Evolutionary conservation across 1,284 basidiomycete species (phyloP).

Genomic region (Leccinum fallax): DNA sequence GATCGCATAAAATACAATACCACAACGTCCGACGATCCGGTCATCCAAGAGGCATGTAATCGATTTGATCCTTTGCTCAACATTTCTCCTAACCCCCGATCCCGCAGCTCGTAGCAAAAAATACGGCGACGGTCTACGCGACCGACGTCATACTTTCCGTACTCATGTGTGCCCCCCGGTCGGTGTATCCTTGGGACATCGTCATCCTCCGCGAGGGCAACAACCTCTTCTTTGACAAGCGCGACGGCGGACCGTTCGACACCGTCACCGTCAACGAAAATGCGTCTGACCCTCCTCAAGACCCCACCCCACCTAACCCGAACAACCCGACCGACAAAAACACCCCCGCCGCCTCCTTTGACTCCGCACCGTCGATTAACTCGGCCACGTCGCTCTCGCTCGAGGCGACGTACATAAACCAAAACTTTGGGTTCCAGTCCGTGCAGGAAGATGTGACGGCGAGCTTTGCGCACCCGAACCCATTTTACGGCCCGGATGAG

Average conservation of each 20-base stretch:
- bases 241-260: constrained; percentile 96
- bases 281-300: constrained; percentile 92
- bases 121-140: constrained; percentile 85
- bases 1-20: constrained; percentile 98
- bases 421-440: constrained; percentile 98
- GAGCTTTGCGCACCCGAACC: constrained; percentile 86
- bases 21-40: constrained; percentile 95
- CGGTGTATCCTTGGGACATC: constrained; percentile 99
- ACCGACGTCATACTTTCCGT: constrained; percentile 96
- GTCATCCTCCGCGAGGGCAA: constrained; percentile 93
- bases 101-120: constrained; percentile 73
- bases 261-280: constrained; percentile 99
- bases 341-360: constrained; percentile 54
- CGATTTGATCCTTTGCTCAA: background rate
- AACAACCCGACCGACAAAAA: constrained; percentile 73
- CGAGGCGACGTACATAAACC: constrained; percentile 99
- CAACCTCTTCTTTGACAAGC: constrained; percentile 97
- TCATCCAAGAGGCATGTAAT: constrained; percentile 78
- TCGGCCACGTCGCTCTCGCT: constrained; percentile 92
- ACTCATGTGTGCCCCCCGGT: constrained; percentile 94
- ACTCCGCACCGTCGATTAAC: constrained; percentile 79
- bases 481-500: constrained; percentile 95
- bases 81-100: background rate
- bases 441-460: constrained; percentile 76
- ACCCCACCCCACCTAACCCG: constrained; percentile 76